Evolutionary conservation across 495 filamentous ascomycete species (phyloP), one percentile per base, ranked within the genome.

Genomic region (Penicillium verhagenii): DNA sequence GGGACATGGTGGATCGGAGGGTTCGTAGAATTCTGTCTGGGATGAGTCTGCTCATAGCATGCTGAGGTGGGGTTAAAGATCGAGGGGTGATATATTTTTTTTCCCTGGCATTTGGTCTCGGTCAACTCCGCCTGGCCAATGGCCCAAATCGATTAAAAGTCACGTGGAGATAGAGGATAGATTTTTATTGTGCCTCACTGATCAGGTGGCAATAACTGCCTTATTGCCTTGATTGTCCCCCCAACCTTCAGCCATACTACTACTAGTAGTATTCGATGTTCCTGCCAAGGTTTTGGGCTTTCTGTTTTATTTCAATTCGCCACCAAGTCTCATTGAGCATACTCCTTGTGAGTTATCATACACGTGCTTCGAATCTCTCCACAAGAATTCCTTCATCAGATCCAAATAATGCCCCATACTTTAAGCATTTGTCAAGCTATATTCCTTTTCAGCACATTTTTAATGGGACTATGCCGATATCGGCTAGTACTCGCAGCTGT

Each of bases 1-100:
- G 75, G 55, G 78, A 76, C 84, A 90, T 86, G 70, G 75, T 79
- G 51, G 64, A 57, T 64, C 69, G 71, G 21, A 78, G 42, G 24
- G 66, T 45, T 54, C 68, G 69, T n/a, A n/a, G n/a, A n/a, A n/a
- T n/a, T n/a, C n/a, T n/a, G n/a, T n/a, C n/a, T n/a, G n/a, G n/a
- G 38, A 78, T 66, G 26, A 68, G 47, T 53, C 68, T 71, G 42
- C 76, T 68, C 79, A 82, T 82, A 69, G 54, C 71, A 76, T 72
- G 37, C 50, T 63, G 55, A 25, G 56, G 52, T 25, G 53, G 44
- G 47, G 44, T 46, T 24, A 29, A 51, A 43, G 39, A 28, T 43
- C 18, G 11, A 25, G 47, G 24, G 7, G 44, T 23, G 40, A 14
- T 31, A 37, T 57, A 55, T 55, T 61, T 50, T 49, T 52, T 31